These are phyloP conservation scores for Penstemon eatonii DNA, from an alignment of 257 asterid species.

Conservation along the genomic window DNA sequence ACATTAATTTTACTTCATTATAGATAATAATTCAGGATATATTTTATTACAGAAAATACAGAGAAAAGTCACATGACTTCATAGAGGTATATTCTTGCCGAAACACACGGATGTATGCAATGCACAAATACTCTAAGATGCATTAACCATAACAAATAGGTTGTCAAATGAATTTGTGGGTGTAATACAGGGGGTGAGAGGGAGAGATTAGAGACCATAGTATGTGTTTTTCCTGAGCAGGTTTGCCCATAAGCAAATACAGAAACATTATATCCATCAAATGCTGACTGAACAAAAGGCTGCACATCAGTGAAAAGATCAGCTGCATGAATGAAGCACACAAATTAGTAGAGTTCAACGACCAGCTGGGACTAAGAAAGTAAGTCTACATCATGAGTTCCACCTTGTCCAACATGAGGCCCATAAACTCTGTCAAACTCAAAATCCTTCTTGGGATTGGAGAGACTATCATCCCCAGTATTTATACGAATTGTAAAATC, in stretches of 20 bases:
- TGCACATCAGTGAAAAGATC: slow-evolving; percentile 89
- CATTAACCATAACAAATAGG: slow-evolving; percentile 12
- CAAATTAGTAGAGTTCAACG: slow-evolving; percentile 34
- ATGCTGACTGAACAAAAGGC: slow-evolving; percentile 98
- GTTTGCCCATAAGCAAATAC: slow-evolving; percentile 88
- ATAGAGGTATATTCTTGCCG: neutral
- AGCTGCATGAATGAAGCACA: slow-evolving; percentile 56
- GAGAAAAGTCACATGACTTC: slow-evolving; percentile 9
- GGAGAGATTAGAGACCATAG: slow-evolving; percentile 71
- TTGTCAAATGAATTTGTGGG: slow-evolving; percentile 20
- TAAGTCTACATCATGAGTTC: slow-evolving; percentile 12
- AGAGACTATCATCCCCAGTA: slow-evolving; percentile 70
- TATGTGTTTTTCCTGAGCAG: slow-evolving; percentile 85
- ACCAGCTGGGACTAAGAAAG: slow-evolving; percentile 30
- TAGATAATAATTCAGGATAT: slow-evolving; percentile 8
- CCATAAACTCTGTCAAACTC: slow-evolving; percentile 98
- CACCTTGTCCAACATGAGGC: slow-evolving; percentile 98
- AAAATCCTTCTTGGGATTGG: slow-evolving; percentile 93
- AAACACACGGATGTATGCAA: slow-evolving; percentile 17
- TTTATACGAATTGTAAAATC: slow-evolving; percentile 67
- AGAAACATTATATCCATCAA: slow-evolving; percentile 92
- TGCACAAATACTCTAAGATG: slow-evolving; percentile 13
- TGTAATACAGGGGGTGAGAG: slow-evolving; percentile 23
- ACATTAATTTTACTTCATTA: slow-evolving; percentile 12
- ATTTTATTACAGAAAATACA: neutral